Evolutionary conservation across 345 rosid genomes (phyloP).

Genomic region (Capsella bursapastoris): DNA sequence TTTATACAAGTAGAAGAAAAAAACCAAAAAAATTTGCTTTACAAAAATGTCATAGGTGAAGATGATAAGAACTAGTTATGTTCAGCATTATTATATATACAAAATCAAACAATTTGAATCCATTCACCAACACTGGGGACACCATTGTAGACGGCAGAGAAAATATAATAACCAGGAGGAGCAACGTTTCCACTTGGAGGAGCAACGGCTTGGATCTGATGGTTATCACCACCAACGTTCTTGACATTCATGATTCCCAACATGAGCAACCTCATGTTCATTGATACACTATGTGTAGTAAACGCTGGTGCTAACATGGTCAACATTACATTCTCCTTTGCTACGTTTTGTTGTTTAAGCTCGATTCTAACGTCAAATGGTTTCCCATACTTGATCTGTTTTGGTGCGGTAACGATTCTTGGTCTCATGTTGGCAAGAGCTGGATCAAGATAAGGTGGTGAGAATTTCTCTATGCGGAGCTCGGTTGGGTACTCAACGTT

Average conservation of each 20-base stretch:
- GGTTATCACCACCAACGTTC: conserved; percentile 6
- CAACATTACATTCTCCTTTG: conserved; percentile 40
- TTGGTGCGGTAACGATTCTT: conserved; percentile 35
- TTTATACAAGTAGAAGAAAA: not conserved
- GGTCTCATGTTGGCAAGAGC: conserved; percentile 40
- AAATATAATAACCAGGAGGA: conserved; percentile 63
- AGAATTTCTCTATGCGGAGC: conserved; percentile 66
- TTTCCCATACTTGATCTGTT: conserved; percentile 40
- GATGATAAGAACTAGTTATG: not conserved
- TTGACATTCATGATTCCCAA: conserved; percentile 41
- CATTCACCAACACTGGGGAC: conserved; percentile 58
- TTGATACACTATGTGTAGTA: conserved; percentile 64
- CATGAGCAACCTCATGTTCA: conserved; percentile 64
- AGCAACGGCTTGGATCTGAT: conserved; percentile 39
- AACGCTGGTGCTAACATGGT: conserved; percentile 68
- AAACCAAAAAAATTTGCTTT: not conserved
- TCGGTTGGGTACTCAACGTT: conserved; percentile 67
- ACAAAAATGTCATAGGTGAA: conserved; percentile 7
- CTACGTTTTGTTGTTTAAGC: not conserved
- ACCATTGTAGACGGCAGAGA: conserved; percentile 52
- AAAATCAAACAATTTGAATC: conserved; percentile 53
- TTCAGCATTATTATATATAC: not conserved
- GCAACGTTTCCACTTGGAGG: conserved; percentile 56
- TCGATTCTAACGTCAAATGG: conserved; percentile 39
- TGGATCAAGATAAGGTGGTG: conserved; percentile 69